phyloP scores from a whole-genome alignment of 2,329 filamentous ascomycete genomes.

The Sarocladium strictum region DNA sequence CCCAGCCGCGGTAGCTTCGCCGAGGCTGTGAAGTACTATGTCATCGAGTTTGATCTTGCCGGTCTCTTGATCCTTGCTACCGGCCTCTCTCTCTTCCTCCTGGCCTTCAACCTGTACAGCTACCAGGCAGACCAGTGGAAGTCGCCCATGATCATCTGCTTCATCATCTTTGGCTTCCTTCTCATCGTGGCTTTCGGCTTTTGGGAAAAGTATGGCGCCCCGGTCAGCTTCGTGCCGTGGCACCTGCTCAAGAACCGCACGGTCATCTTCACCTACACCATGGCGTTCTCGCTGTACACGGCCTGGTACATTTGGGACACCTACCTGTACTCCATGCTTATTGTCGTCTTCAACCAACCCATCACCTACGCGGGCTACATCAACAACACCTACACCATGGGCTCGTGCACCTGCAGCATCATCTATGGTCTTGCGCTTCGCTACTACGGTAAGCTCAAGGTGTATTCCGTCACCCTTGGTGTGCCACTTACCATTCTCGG shows the following conservation, averaged over 20 bases:
- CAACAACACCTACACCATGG: conserved; percentile 41
- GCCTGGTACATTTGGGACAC: conserved; percentile 42
- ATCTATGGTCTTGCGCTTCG: conserved; percentile 43
- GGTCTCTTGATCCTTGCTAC: conserved; percentile 49
- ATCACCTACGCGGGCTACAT: conserved; percentile 44
- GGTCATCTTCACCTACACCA: conserved; percentile 40
- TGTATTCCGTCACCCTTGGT: conserved; percentile 42
- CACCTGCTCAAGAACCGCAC: conserved; percentile 43
- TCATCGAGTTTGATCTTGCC: conserved; percentile 52
- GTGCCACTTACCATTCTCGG: conserved; percentile 50
- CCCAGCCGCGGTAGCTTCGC: conserved; percentile 32
- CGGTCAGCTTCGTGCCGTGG: conserved; percentile 51
- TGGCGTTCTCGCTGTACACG: conserved; percentile 31
- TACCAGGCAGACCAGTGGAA: conserved; percentile 40
- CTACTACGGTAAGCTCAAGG: conserved; percentile 46
- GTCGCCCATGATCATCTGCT: conserved; percentile 44
- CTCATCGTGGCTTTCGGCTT: conserved; percentile 49
- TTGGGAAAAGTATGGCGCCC: conserved; percentile 53
- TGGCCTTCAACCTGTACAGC: conserved; percentile 56
- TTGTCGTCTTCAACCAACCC: conserved; percentile 44
- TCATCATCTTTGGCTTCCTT: conserved; percentile 51
- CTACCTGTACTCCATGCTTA: conserved; percentile 46
- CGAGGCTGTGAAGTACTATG: conserved; percentile 44
- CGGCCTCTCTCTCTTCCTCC: conserved; percentile 54
- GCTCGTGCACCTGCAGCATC: conserved; percentile 41